phyloP scores from a whole-genome alignment of 352 stramenopile species.

The Phytopythium montanum region DNA sequence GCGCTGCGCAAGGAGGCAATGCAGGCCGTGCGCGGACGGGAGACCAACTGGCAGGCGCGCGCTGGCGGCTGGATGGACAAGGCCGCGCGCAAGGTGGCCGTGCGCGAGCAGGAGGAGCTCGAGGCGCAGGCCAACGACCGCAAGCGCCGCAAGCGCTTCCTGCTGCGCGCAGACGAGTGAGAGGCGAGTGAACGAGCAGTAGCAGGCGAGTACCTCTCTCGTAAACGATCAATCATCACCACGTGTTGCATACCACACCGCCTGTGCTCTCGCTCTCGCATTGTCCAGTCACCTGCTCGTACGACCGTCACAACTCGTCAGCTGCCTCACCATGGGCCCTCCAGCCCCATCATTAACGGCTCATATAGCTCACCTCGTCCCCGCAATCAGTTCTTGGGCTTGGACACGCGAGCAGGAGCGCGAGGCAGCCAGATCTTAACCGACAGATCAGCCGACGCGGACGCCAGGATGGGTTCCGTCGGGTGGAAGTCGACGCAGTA shows the following conservation, averaged over 20 bases:
- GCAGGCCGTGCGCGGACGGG: conserved; percentile 56
- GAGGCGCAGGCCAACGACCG: conserved; percentile 73
- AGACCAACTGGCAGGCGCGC: conserved; percentile 83
- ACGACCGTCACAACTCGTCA: background rate
- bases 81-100: conserved; percentile 83
- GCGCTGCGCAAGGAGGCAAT: conserved; percentile 76
- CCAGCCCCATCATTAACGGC: no score
- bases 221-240: background rate
- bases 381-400: conserved; percentile 51
- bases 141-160: conserved; percentile 59
- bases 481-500: conserved; percentile 89
- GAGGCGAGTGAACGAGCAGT: background rate
- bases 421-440: conserved; percentile 87
- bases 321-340: background rate
- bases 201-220: background rate
- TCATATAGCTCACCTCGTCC: background rate
- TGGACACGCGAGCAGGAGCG: conserved; percentile 43
- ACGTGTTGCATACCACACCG: conserved; percentile 1
- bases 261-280: background rate
- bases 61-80: conserved; percentile 83
- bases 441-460: conserved; percentile 79
- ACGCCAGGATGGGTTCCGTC: conserved; percentile 80
- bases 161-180: conserved; percentile 22
- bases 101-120: conserved; percentile 89
- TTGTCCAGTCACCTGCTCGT: background rate